Base-by-base conservation (phyloP, 2,329 filamentous ascomycete species). In the Xylaria polymorpha region DNA sequence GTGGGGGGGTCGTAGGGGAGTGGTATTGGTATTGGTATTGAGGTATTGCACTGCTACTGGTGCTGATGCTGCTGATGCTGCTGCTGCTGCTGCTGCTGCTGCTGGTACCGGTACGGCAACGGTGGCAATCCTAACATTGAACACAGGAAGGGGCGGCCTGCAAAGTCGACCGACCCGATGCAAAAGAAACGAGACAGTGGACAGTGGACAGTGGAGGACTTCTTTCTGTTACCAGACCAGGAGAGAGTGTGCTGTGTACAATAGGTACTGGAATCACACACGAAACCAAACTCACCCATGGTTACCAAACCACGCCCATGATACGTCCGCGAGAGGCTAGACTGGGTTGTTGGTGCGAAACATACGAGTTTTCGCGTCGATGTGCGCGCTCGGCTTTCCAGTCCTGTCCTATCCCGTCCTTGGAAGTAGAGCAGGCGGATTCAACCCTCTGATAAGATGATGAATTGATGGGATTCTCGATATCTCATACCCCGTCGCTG, bases 251-350 rank as follows among this genome's bases (percentile, higher is more conserved):
- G 39, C n/a, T 43, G 32, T 44, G 46, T 50, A n/a, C n/a, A n/a
- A n/a, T n/a, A n/a, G n/a, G 46, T 50, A 25, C 25, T n/a, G 25
- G 15, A 53, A 53, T 43, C 48, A 61, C 48, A 55, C 22, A 9
- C 60, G 53, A 58, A 68, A 53, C 39, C 60, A 37, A 29, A 78
- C 76, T 77, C 71, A 78, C 76, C 76, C 76, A 78, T 78, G 69
- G 68, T 76, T 71, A 72, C 69, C 66, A 69, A 69, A 41, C 71
- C 63, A 71, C 71, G 76, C 74, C 76, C 76, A 78, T 78, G 71
- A 73, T 76, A 74, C 48, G 62, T 61, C 66, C 59, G 43, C 66
- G 15, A 55, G 53, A 9, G 46, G 37, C 58, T 20, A 44, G 51
- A 46, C 25, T 32, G 7, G n/a, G 29, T 48, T 44, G 56, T 29